Conservation (phyloP, 2,329 filamentous ascomycete genomes). For the Pestalotiopsis sp. region DNA sequence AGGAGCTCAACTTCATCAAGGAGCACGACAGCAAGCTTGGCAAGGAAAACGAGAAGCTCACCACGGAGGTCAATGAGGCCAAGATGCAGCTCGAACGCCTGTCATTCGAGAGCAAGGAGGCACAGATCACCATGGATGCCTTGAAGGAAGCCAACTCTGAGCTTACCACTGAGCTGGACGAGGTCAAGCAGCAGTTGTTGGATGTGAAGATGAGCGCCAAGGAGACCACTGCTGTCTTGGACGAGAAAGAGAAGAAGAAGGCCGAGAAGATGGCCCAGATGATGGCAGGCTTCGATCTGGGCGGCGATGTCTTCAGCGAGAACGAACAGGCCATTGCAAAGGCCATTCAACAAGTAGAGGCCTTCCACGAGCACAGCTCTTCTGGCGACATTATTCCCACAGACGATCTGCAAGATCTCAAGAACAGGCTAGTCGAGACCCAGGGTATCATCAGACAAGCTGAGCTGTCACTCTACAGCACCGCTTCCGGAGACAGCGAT, state of each 20-base stretch:
- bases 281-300: constrained; percentile 98
- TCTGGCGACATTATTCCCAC: constrained; percentile 79
- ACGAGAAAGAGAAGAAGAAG: constrained; percentile 99
- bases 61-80: constrained; percentile 84
- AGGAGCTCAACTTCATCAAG: constrained; percentile 83
- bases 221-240: constrained; percentile 84
- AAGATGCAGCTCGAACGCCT: constrained; percentile 97
- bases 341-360: constrained; percentile 82
- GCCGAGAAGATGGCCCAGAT: constrained; percentile 99
- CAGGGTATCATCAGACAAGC: constrained; percentile 93
- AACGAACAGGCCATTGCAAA: constrained; percentile 86
- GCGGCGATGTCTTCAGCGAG: constrained; percentile 88
- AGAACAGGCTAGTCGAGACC: constrained; percentile 80
- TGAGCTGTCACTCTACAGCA: constrained; percentile 80
- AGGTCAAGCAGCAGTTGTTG: constrained; percentile 92
- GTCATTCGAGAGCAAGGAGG: constrained; percentile 94
- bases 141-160: constrained; percentile 95
- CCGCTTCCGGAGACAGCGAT: constrained; percentile 64
- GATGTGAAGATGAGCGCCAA: constrained; percentile 97
- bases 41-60: constrained; percentile 88
- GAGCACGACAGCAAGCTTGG: constrained; percentile 81
- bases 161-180: constrained; percentile 88
- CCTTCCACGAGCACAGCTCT: constrained; percentile 74
- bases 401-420: constrained; percentile 78
- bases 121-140: constrained; percentile 95